Percentiles rank a stretch among this genome's conserved stretches.
phyloP scores from a whole-genome alignment of 305 asterid species.

The Caryopteris hybrid region DNA sequence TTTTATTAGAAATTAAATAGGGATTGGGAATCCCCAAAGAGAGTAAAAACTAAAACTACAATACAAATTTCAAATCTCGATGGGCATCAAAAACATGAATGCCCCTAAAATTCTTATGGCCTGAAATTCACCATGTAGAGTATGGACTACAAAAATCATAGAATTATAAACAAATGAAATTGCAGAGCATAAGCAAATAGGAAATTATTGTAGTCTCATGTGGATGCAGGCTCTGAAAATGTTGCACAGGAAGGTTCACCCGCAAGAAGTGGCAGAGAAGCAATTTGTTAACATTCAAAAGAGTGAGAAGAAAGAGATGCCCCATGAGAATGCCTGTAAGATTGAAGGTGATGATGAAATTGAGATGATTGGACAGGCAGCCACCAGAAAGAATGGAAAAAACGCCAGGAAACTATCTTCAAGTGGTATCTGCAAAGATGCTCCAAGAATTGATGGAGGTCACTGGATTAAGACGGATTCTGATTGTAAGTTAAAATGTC shows the following conservation, averaged over 20 bases:
- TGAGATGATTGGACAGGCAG: constrained; percentile 22
- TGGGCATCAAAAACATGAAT: no score
- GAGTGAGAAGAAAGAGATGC: constrained; percentile 25
- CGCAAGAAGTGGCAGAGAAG: constrained; percentile 34
- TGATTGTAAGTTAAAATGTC: constrained; percentile 46
- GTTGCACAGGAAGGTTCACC: constrained; percentile 45
- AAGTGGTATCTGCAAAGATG: constrained; percentile 27
- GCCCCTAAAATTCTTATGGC: no score
- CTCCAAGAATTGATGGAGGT: constrained; percentile 34
- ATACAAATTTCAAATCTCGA: no score
- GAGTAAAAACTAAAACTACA: no score
- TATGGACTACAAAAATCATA: not conserved
- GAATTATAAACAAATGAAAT: constrained; percentile 13
- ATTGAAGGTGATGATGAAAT: constrained; percentile 21
- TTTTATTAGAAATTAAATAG: no score
- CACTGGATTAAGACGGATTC: constrained; percentile 62
- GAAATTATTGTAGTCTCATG: not conserved
- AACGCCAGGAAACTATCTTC: constrained; percentile 21
- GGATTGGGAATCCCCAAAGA: no score
- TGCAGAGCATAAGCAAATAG: constrained; percentile 10
- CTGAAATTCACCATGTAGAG: no score
- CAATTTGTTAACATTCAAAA: constrained; percentile 24
- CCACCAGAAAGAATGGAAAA: constrained; percentile 19
- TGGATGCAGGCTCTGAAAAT: constrained; percentile 44
- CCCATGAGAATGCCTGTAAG: constrained; percentile 18